Evolutionary conservation across 148 eudicot genomes (phyloP), one percentile per base, ranked within the genome.

Genomic region (Suaeda aralocaspica): DNA sequence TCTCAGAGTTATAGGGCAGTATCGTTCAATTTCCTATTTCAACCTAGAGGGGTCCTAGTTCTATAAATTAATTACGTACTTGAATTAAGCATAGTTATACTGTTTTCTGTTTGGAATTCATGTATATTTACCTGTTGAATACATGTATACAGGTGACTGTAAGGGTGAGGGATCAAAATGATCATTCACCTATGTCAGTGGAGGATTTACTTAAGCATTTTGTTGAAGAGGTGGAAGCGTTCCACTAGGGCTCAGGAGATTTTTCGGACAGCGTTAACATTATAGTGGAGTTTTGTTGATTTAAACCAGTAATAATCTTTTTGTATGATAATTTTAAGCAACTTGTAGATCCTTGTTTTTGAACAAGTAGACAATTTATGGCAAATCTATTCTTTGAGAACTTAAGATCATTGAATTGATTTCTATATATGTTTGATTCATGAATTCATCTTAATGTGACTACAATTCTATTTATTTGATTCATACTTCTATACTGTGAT

Each of bases 201-300:
- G 89, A 86, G 14, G 84, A 82, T 13, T 86, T 92, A 39, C 80
- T 92, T 14, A 58, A 71, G 46, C 87, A 79, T 30, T 91, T 91
- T 78, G 82, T 78, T 68, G 85, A 84, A 62, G 87, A 85, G 62
- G 84, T 78, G 21, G 83, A 80, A 25, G 86, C 86, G 71, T 91
- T 85, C 73, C 88, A 67, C 44, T 87, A 78, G 49, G 2, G 11
- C 13, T 45, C 2, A 45, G 11, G 15, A 45, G 13, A 45, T 7
- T 45, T 14, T 13, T 45, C 49, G 49, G 49, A 45, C 49, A 45
- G 11, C 15, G 28, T 56, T 11, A 59, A 36, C 41, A 36, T 3
- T 36, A 8, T 36, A 3, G 41, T 36, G 41, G 41, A 8, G 8
- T 36, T 36, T 36, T 36, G 41, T 36, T 36, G 39, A n/a, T n/a